Percentiles rank a stretch among this genome's conserved stretches.
These are phyloP conservation scores for Alnus glutinosa DNA, from an alignment of 306 rosid genomes.

Conservation along the genomic window DNA sequence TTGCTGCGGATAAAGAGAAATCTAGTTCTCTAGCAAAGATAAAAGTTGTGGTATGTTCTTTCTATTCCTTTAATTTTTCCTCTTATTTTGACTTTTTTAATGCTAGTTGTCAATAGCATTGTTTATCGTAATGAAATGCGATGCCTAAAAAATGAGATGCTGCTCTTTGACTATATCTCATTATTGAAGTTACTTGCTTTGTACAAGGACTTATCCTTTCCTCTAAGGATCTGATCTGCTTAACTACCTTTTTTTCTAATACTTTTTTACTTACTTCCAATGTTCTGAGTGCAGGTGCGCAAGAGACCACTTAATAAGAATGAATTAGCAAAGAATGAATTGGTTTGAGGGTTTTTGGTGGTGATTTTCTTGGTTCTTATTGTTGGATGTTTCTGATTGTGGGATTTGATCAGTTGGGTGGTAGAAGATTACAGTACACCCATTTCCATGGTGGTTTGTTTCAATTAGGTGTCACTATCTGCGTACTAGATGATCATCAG, in stretches of 20 bases:
- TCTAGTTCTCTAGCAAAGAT: conserved; percentile 90
- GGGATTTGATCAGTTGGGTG: too few relatives aligned
- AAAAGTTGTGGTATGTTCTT: conserved; percentile 94
- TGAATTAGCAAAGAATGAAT: conserved; percentile 89
- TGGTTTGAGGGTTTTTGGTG: too few relatives aligned
- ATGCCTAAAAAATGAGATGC: background rate
- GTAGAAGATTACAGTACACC: too few relatives aligned
- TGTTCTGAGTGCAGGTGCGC: conserved; percentile 71
- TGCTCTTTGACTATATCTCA: conserved; percentile 12
- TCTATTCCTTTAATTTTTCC: background rate
- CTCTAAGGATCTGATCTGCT: conserved; percentile 3
- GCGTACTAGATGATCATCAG: too few relatives aligned
- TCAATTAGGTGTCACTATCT: too few relatives aligned
- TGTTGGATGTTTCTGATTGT: too few relatives aligned
- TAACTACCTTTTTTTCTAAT: conserved; percentile 13
- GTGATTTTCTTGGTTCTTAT: too few relatives aligned
- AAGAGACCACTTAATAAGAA: conserved; percentile 95
- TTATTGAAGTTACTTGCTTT: conserved; percentile 9
- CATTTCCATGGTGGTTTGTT: too few relatives aligned
- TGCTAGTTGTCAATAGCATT: background rate
- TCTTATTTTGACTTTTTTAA: background rate
- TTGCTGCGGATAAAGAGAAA: conserved; percentile 87
- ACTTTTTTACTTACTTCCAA: background rate
- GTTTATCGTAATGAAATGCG: conserved; percentile 17
- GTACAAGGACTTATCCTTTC: conserved; percentile 15